A percentile compares a stretch with the other conserved stretches of the same genome.
Evolutionary conservation across 805 yeast genomes (phyloP).

Genomic region (Sungouiozyma ichnusensis): DNA sequence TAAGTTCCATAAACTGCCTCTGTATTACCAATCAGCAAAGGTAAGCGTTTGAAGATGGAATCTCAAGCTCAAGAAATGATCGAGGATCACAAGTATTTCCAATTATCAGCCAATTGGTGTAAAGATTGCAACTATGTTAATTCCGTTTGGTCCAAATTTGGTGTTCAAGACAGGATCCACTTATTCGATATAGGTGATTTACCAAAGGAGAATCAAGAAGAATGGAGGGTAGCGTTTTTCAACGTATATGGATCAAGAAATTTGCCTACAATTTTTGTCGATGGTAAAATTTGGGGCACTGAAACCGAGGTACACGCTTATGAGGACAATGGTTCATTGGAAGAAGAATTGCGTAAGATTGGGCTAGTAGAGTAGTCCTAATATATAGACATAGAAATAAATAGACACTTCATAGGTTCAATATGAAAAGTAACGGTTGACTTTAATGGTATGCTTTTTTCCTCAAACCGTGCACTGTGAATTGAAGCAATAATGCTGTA

Average conservation of each 20-base stretch:
- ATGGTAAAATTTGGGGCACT: constrained; percentile 28
- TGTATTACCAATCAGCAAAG: no score
- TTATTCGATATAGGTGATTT: constrained; percentile 38
- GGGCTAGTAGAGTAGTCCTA: constrained; percentile 18
- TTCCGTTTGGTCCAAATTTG: constrained; percentile 42
- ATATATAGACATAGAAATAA: not conserved
- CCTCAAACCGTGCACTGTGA: constrained; percentile 1
- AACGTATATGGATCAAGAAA: constrained; percentile 26
- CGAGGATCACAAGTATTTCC: constrained; percentile 36
- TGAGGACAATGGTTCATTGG: constrained; percentile 19
- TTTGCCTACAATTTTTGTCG: constrained; percentile 26
- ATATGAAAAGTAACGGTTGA: not conserved
- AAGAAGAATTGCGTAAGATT: constrained; percentile 19
- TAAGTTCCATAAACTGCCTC: no score
- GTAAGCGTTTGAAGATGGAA: constrained; percentile 4
- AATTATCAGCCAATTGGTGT: constrained; percentile 68
- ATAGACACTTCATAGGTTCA: not conserved
- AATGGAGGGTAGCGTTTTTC: constrained; percentile 27
- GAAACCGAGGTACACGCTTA: constrained; percentile 23
- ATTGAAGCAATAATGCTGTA: constrained; percentile 4
- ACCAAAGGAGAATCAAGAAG: constrained; percentile 19
- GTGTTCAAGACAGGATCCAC: constrained; percentile 39
- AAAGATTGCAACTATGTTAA: constrained; percentile 65
- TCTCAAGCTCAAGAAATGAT: constrained; percentile 38
- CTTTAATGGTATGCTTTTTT: not conserved